These are phyloP conservation scores for Arthrinium phaeospermum DNA, from an alignment of 2,329 filamentous ascomycete genomes.

Conservation along the genomic window DNA sequence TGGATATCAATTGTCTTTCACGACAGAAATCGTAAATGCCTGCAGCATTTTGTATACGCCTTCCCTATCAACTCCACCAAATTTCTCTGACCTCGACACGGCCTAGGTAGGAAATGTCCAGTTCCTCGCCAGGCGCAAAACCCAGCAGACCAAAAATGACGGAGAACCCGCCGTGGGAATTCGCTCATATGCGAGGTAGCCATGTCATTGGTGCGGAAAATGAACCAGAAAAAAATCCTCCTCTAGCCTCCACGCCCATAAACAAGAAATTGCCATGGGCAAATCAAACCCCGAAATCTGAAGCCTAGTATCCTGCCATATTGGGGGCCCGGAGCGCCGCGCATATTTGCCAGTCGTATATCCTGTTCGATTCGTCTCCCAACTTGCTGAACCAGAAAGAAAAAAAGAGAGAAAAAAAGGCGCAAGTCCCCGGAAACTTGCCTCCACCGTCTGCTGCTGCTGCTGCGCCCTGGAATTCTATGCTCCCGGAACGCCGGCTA, in stretches of 20 bases:
- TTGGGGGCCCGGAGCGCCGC: conserved; percentile 12
- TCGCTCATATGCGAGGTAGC: conserved; percentile 1
- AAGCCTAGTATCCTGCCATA: conserved; percentile 5
- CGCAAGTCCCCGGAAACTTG: neutral
- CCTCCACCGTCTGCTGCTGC: neutral
- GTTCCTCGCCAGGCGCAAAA: neutral
- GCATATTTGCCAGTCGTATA: conserved; percentile 1
- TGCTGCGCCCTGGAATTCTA: neutral
- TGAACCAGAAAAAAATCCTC: neutral
- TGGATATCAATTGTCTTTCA: neutral
- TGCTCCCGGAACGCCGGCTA: conserved; percentile 5
- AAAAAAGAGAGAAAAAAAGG: neutral
- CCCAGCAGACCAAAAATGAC: neutral
- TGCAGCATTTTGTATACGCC: neutral
- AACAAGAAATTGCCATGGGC: neutral
- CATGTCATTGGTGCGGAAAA: conserved; percentile 15
- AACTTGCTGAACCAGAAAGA: conserved; percentile 1
- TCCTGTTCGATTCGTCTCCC: neutral
- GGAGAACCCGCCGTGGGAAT: neutral
- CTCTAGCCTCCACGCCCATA: conserved; percentile 9
- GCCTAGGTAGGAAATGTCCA: neutral
- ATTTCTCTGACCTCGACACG: neutral
- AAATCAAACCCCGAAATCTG: neutral
- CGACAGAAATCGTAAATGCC: neutral
- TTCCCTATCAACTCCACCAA: neutral